These are phyloP conservation scores for Leccinum uliginosum DNA, from an alignment of 768 basidiomycete species.

Conservation along the genomic window DNA sequence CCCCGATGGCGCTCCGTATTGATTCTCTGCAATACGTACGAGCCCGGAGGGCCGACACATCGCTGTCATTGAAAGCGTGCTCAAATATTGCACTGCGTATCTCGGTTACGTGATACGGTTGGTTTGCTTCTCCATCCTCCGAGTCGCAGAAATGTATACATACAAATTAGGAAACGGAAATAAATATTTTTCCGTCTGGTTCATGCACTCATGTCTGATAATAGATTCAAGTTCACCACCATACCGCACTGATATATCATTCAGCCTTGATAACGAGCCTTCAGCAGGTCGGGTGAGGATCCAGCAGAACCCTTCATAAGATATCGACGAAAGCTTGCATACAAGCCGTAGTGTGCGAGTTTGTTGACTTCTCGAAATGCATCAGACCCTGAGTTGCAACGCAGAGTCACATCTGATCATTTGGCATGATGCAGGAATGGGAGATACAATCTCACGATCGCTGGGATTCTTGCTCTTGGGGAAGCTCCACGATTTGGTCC, in stretches of 20 bases:
- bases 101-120: not conserved
- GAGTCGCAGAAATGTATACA: not conserved
- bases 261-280: too few relatives aligned
- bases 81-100: not conserved
- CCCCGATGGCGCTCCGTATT: not conserved
- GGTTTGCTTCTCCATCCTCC: not conserved
- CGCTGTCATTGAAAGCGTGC: not conserved
- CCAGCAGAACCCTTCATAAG: not conserved
- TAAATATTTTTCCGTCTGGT: not conserved
- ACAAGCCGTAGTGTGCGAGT: not conserved
- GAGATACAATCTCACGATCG: constrained; percentile 2
- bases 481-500: constrained; percentile 82
- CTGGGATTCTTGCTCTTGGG: constrained; percentile 6
- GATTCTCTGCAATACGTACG: not conserved
- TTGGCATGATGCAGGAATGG: not conserved
- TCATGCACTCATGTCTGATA: not conserved
- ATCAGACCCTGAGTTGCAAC: not conserved
- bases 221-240: not conserved
- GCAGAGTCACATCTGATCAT: not conserved
- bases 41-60: not conserved
- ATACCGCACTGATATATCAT: not conserved
- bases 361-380: not conserved
- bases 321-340: not conserved
- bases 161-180: not conserved
- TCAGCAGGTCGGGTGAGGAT: too few relatives aligned